phyloP scores from a whole-genome alignment of 306 rosid genomes.

The Oxytropis ochrocephala region DNA sequence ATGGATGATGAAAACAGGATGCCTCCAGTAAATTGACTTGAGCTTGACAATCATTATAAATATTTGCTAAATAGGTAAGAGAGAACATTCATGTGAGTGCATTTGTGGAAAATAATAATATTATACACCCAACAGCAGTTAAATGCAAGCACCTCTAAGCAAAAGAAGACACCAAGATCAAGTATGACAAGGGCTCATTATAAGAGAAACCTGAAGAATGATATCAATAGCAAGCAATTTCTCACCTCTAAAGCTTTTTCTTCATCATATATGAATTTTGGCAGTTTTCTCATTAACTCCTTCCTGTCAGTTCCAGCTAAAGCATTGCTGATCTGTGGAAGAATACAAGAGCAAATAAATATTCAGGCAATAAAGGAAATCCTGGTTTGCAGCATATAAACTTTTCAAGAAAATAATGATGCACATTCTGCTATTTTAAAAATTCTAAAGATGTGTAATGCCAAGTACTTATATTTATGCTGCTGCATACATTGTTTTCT shows the following conservation, averaged over 20 bases:
- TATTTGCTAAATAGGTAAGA: not conserved
- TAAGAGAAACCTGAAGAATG: constrained; percentile 11
- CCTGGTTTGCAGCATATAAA: not conserved
- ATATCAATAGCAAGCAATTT: constrained; percentile 21
- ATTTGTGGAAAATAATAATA: not conserved
- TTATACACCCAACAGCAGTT: not conserved
- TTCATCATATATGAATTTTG: constrained; percentile 92
- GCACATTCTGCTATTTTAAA: not conserved
- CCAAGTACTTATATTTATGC: not conserved
- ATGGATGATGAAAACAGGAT: constrained; percentile 7
- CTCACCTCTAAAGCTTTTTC: constrained; percentile 94
- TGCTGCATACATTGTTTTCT: not conserved
- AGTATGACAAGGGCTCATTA: not conserved
- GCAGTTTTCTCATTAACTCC: constrained; percentile 91
- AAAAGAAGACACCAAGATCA: constrained; percentile 7
- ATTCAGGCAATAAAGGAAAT: constrained; percentile 11
- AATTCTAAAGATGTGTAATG: not conserved
- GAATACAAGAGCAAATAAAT: constrained; percentile 1
- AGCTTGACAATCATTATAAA: constrained; percentile 4
- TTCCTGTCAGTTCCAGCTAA: constrained; percentile 78
- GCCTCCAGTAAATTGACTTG: not conserved
- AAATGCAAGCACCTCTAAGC: not conserved
- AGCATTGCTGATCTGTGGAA: constrained; percentile 79
- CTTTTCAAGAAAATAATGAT: not conserved
- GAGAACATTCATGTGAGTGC: not conserved